Evolutionary conservation across 2,329 filamentous ascomycete genomes (phyloP).

Genomic region (Tolypocladium ovalisporum): DNA sequence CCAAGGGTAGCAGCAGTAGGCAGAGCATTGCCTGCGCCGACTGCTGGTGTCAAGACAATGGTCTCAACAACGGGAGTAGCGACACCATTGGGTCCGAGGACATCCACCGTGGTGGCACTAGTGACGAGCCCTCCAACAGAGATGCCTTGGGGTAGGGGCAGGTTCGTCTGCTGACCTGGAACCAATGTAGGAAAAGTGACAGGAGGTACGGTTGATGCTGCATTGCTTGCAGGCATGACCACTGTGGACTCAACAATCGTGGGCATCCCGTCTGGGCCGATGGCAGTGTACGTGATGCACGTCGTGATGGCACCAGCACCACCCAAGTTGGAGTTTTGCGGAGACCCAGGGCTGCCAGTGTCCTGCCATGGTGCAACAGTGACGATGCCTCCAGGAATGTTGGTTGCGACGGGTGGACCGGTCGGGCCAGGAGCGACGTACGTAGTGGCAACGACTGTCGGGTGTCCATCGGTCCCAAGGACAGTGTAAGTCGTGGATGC

Average conservation of each 20-base stretch:
- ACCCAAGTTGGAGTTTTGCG: background rate
- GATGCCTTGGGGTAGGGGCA: slow-evolving; percentile 9
- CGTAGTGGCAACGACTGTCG: slow-evolving; percentile 17
- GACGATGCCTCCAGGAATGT: slow-evolving; percentile 9
- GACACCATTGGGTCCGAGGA: slow-evolving; percentile 20
- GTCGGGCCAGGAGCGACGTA: slow-evolving; percentile 11
- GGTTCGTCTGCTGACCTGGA: slow-evolving; percentile 6
- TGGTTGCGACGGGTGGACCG: slow-evolving; percentile 2
- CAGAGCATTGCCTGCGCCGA: slow-evolving; percentile 2
- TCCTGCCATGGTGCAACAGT: slow-evolving; percentile 12
- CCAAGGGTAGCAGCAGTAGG: slow-evolving; percentile 6
- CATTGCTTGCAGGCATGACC: slow-evolving; percentile 11
- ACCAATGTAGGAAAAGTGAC: slow-evolving; percentile 7
- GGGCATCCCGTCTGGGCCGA: slow-evolving; percentile 9
- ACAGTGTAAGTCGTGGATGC: slow-evolving; percentile 18
- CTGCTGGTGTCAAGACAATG: slow-evolving; percentile 10
- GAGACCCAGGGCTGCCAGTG: slow-evolving; percentile 5
- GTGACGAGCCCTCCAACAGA: slow-evolving; percentile 13
- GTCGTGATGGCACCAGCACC: slow-evolving; percentile 11
- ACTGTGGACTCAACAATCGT: slow-evolving; percentile 20
- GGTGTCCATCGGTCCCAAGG: slow-evolving; percentile 14
- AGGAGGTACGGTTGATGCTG: slow-evolving; percentile 8
- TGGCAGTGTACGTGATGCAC: slow-evolving; percentile 17
- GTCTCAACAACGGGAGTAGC: slow-evolving; percentile 18
- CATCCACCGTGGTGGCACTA: slow-evolving; percentile 17